These are phyloP conservation scores for Ophiostoma populinum DNA, from an alignment of 2,329 filamentous ascomycete genomes.

Conservation along the genomic window DNA sequence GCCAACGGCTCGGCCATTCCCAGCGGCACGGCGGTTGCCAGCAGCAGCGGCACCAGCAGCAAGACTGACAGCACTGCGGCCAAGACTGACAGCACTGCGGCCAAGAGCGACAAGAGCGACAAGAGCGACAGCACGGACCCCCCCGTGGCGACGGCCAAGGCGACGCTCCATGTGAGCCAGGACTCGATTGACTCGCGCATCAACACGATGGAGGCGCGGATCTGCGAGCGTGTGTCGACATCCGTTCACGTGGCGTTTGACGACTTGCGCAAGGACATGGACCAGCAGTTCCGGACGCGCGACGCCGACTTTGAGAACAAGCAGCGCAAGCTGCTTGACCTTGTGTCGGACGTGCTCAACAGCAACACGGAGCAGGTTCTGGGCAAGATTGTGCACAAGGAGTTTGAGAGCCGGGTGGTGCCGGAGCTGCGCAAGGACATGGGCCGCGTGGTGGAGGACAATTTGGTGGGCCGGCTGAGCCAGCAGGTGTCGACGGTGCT, in stretches of 20 bases:
- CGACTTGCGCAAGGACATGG: constrained; percentile 23
- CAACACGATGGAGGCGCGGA: constrained; percentile 32
- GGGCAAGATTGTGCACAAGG: constrained; percentile 55
- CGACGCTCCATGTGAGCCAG: constrained; percentile 10
- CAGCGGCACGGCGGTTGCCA: too few relatives aligned
- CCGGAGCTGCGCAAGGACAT: constrained; percentile 56
- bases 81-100: too few relatives aligned
- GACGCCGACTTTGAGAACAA: constrained; percentile 34
- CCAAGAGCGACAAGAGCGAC: too few relatives aligned
- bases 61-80: too few relatives aligned
- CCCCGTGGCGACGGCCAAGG: neutral
- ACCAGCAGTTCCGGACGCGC: constrained; percentile 42
- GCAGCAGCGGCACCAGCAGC: too few relatives aligned
- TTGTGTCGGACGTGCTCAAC: constrained; percentile 42
- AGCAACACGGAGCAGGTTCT: constrained; percentile 55
- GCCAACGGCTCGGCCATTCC: too few relatives aligned
- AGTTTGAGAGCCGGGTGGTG: constrained; percentile 59
- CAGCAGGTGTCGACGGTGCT: constrained; percentile 48
- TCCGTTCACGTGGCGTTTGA: constrained; percentile 37
- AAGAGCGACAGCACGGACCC: neutral
- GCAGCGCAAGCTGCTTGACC: constrained; percentile 36
- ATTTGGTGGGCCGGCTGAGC: constrained; percentile 51
- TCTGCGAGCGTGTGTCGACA: constrained; percentile 28
- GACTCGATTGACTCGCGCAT: constrained; percentile 38
- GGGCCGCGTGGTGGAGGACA: constrained; percentile 50